Evolutionary conservation across 2,329 filamentous ascomycete genomes (phyloP), one percentile per base, ranked within the genome.

Genomic region (Fusarium austroafricanum): DNA sequence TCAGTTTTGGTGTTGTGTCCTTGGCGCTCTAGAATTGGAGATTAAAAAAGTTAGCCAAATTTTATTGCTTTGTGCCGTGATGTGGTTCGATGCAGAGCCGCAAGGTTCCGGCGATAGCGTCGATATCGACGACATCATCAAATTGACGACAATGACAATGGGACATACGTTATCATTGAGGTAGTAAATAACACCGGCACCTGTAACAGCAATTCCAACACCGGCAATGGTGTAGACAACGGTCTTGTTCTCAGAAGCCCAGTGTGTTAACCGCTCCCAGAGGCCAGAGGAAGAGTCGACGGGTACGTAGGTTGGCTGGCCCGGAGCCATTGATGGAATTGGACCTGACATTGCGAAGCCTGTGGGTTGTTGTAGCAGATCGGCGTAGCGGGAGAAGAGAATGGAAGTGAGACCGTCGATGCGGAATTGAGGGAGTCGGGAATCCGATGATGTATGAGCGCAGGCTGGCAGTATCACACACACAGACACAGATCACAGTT

Each of bases 161-260:
- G 39, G 29, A 79, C 79, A 42, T 82, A 90, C 87, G 72, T 84
- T 82, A 72, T 86, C 84, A 67, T 80, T 83, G 71, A 97, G 84
- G 80, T 97, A 98, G 84, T 98, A 99, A 76, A 97, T 91, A 42
- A 93, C 92, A 73, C 96, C 95, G 33, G 94, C 95, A 65, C 92
- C 93, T 15, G 93, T 96, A 57, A 97, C 92, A 42, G 97, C 93
- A 46, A 97, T 87, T 54, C 95, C 95, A 62, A 97, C 92, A 75
- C 96, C 96, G 56, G 95, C 96, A 81, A 98, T 93, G 71, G 96
- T 97, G 82, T 97, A 99, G 67, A 97, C 94, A 55, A 95, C 87
- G 46, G 93, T 92, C 84, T 97, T 98, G 83, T 99, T 94, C 79
- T 98, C 95, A 4, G 94, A 92, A 15, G 92, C 94, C 95, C 96